Percentiles rank a stretch among this genome's conserved stretches.
phyloP scores from a whole-genome alignment of 1,284 basidiomycete species.

The Mrakiaceae sp. region DNA sequence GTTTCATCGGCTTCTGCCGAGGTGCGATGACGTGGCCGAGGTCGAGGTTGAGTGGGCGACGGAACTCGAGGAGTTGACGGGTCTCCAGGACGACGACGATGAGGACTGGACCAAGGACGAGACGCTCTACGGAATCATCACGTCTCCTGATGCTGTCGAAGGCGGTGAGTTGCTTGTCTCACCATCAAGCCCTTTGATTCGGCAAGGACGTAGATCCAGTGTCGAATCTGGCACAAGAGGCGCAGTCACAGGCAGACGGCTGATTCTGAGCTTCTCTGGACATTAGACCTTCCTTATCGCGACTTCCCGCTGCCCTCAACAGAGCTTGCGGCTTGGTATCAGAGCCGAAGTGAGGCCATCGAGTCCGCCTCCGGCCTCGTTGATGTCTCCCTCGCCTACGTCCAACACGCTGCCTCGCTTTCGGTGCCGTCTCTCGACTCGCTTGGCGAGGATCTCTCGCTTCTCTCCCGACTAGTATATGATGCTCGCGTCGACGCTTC shows the following conservation, averaged over 20 bases:
- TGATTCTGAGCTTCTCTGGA: not conserved
- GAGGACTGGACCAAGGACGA: not conserved
- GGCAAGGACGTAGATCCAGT: not conserved
- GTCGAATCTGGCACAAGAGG: not conserved
- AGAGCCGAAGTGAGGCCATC: constrained; percentile 47
- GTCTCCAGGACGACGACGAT: constrained; percentile 4
- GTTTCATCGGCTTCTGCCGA: constrained; percentile 54
- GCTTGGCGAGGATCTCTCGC: constrained; percentile 76
- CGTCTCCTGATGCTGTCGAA: constrained; percentile 13
- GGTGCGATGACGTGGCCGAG: constrained; percentile 41
- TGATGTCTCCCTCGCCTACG: constrained; percentile 61
- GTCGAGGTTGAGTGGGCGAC: constrained; percentile 36
- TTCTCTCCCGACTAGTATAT: constrained; percentile 73
- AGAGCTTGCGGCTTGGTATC: constrained; percentile 64
- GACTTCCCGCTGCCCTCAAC: constrained; percentile 21
- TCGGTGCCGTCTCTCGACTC: constrained; percentile 68
- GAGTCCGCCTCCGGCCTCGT: constrained; percentile 59
- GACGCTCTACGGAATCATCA: constrained; percentile 12
- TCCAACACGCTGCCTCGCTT: constrained; percentile 74
- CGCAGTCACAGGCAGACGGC: not conserved
- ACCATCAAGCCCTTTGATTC: not conserved
- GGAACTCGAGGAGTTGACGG: constrained; percentile 48
- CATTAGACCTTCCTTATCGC: not conserved
- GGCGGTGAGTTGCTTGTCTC: not conserved
- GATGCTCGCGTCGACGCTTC: constrained; percentile 44